Evolutionary conservation across 2,329 filamentous ascomycete genomes (phyloP), one percentile per base, ranked within the genome.

Genomic region (Nothophoma quercina): DNA sequence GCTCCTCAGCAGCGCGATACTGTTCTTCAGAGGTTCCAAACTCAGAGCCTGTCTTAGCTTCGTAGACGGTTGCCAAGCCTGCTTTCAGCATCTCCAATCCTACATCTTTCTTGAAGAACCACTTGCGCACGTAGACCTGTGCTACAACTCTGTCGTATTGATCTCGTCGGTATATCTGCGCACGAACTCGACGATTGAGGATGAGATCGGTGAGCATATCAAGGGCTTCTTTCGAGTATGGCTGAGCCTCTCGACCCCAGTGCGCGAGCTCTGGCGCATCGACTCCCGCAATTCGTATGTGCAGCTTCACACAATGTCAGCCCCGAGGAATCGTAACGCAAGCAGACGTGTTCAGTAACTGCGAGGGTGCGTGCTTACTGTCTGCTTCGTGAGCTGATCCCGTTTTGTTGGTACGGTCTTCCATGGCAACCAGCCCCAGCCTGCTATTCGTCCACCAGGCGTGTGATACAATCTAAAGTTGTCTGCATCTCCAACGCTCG

Each of bases 401-500:
- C 83, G 88, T 51, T 82, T 85, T 10, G 78, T 81, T 1, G 92
- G 93, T 6, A 96, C 82, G 52, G 77, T 87, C 67, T 91, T 81
- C 72, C 84, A 81, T 5, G 84, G 88, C 59, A 95, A 69, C 91
- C 91, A 96, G n/a, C 89, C 92, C 95, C 95, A 99, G 45, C 95
- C 95, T 9, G 88, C 83, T 43, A 93, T 75, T 60, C 87, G 83
- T 9, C 95, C 95, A n/a, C 93, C 93, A 0, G 95, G 95, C 0
- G 92, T 98, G 74, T 99, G 95, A 72, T 89, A 99, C 39, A 99
- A 74, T 63, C 95, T 89, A 73, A 99, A 97, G 71, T 93, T 93
- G 75, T 99, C 95, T 4, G 92, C 96, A 81, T 99, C 95, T 33
- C 96, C 95, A 19, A 99, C 95, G 63, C 90, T 92, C 10, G 93